Conservation (phyloP, 169 alveolate species). For the Plasmodium sp. region DNA sequence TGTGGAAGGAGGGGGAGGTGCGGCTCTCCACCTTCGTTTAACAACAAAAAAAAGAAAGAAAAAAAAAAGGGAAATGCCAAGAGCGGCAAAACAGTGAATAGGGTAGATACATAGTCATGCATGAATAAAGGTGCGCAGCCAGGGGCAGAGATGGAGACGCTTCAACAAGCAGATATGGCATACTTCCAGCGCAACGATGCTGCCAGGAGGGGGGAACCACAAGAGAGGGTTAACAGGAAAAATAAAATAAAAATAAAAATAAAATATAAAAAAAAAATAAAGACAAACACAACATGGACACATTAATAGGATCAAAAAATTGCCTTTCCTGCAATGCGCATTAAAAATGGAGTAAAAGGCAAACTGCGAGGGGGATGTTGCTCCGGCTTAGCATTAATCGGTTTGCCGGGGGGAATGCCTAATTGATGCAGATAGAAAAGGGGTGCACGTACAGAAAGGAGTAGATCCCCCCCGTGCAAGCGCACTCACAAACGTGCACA, state of each 20-base stretch:
- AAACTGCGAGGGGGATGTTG: neutral
- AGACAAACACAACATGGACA: neutral
- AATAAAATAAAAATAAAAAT: neutral
- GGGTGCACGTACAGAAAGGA: neutral
- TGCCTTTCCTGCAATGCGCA: neutral
- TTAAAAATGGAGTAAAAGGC: neutral
- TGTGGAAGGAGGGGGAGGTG: neutral
- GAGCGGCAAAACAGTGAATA: neutral
- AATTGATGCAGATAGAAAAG: neutral
- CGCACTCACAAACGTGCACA: neutral
- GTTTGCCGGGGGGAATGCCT: neutral
- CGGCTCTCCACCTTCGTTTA: neutral
- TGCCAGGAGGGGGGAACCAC: neutral
- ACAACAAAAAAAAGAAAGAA: slow-evolving; percentile 9
- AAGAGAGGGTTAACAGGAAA: neutral
- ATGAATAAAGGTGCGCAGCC: neutral
- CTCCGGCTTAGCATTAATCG: neutral
- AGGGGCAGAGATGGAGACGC: neutral
- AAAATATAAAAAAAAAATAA: neutral
- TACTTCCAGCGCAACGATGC: neutral
- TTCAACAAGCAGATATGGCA: neutral
- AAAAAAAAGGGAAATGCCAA: neutral
- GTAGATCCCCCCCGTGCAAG: neutral
- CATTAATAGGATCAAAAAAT: neutral
- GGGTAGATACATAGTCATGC: neutral